Evolutionary conservation across 2,329 filamentous ascomycete species (phyloP).

Genomic region (Alternaria gansuensis): DNA sequence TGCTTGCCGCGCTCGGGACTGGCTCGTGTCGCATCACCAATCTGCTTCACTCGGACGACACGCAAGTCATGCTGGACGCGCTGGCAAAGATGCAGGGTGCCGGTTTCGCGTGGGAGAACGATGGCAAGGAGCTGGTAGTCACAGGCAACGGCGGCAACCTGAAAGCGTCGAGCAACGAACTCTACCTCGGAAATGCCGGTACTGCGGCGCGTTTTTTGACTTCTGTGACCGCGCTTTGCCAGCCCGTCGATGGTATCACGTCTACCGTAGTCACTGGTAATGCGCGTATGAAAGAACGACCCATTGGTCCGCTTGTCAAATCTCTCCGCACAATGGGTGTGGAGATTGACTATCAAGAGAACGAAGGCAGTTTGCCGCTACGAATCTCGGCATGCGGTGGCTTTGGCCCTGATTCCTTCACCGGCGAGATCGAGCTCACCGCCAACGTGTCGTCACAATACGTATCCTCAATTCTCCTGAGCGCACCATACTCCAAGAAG

Average conservation of each 20-base stretch:
- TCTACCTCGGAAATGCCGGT: constrained; percentile 96
- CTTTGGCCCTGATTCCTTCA: constrained; percentile 69
- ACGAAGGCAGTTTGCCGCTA: constrained; percentile 82
- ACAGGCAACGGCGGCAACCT: constrained; percentile 89
- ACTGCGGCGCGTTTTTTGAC: constrained; percentile 96
- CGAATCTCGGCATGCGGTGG: constrained; percentile 72
- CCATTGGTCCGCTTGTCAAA: constrained; percentile 92
- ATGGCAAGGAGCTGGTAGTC: constrained; percentile 89
- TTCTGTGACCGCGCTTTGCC: constrained; percentile 85
- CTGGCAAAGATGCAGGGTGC: constrained; percentile 84
- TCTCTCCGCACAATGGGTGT: constrained; percentile 87
- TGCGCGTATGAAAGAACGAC: constrained; percentile 92
- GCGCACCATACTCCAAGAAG: constrained; percentile 93
- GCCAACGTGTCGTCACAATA: constrained; percentile 99
- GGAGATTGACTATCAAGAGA: constrained; percentile 84
- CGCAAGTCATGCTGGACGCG: constrained; percentile 96
- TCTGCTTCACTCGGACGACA: constrained; percentile 93
- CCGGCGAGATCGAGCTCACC: constrained; percentile 88
- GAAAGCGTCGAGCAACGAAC: constrained; percentile 74
- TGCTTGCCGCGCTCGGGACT: constrained; percentile 88
- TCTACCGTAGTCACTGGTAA: constrained; percentile 91
- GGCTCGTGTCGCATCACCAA: constrained; percentile 91
- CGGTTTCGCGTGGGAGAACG: constrained; percentile 91
- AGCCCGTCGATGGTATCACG: constrained; percentile 66
- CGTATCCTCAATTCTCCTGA: constrained; percentile 96